These are phyloP conservation scores for Wallacemonas sp. DNA, from an alignment of 208 protist genomes.

Conservation along the genomic window DNA sequence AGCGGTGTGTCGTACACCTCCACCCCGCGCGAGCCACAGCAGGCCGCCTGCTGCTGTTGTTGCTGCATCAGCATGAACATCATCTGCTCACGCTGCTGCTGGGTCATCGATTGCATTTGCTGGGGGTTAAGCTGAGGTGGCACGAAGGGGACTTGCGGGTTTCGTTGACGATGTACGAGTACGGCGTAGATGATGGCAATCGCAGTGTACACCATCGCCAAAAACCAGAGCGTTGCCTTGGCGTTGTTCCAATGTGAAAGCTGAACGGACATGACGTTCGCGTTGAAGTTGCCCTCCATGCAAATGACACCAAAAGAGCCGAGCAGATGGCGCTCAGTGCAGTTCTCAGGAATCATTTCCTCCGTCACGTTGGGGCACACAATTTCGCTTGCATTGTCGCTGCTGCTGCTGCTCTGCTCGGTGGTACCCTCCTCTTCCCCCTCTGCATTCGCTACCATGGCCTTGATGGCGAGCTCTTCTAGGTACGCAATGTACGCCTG, in stretches of 20 bases:
- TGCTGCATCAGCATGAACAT: constrained; percentile 23
- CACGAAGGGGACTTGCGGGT: constrained; percentile 1
- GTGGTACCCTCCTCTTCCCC: not conserved
- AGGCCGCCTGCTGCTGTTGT: constrained; percentile 20
- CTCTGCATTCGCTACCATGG: not conserved
- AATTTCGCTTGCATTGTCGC: not conserved
- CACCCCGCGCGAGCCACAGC: constrained; percentile 33
- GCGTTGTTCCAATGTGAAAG: constrained; percentile 65
- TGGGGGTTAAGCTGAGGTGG: not conserved
- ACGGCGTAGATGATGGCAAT: constrained; percentile 59
- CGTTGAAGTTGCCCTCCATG: constrained; percentile 66
- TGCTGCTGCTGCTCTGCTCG: not conserved
- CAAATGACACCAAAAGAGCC: constrained; percentile 56
- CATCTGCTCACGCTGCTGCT: constrained; percentile 26
- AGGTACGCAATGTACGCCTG: not conserved
- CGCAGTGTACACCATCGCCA: constrained; percentile 66
- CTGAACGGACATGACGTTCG: constrained; percentile 60
- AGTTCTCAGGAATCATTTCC: constrained; percentile 13
- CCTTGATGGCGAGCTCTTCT: not conserved
- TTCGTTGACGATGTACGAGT: constrained; percentile 47
- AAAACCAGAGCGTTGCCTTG: constrained; percentile 63
- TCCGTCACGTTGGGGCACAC: constrained; percentile 3
- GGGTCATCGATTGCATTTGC: constrained; percentile 6
- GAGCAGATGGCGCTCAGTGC: constrained; percentile 32
- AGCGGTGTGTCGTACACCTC: constrained; percentile 83